Percentiles rank a stretch among this genome's conserved stretches.
Evolutionary conservation across 1,284 basidiomycete genomes (phyloP).

Genomic region (Gomphus bonarii): DNA sequence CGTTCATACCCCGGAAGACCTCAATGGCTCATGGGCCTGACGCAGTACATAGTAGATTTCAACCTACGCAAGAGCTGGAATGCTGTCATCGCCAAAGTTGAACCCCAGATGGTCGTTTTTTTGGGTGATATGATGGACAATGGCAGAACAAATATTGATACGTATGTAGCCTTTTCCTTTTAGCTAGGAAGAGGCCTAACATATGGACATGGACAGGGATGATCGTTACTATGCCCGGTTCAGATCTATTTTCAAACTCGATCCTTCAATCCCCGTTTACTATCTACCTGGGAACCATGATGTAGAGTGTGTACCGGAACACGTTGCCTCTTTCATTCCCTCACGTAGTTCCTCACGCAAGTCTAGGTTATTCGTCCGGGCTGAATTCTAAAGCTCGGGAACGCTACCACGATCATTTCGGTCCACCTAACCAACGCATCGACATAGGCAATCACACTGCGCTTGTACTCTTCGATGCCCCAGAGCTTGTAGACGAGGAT

Average conservation of each 20-base stretch:
- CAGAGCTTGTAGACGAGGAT: conserved; percentile 68
- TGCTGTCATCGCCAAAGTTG: conserved; percentile 39
- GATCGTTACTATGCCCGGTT: conserved; percentile 49
- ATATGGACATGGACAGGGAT: conserved; percentile 30
- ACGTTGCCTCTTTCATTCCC: conserved; percentile 8
- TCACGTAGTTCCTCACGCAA: conserved; percentile 18
- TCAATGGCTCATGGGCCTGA: conserved; percentile 30
- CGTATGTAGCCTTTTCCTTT: conserved; percentile 36
- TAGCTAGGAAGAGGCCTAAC: background rate
- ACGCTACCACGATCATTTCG: conserved; percentile 62
- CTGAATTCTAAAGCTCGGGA: conserved; percentile 48
- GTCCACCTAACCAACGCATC: conserved; percentile 42
- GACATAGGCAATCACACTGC: conserved; percentile 53
- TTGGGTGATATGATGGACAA: conserved; percentile 73
- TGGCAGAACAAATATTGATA: conserved; percentile 49
- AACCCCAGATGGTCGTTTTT: conserved; percentile 67
- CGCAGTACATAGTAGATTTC: conserved; percentile 50
- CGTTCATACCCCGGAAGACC: conserved; percentile 31
- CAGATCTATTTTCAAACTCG: conserved; percentile 46
- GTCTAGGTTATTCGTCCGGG: conserved; percentile 44
- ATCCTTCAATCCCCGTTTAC: conserved; percentile 36
- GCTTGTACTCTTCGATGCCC: conserved; percentile 68
- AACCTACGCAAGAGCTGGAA: conserved; percentile 73
- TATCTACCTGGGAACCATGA: conserved; percentile 85
- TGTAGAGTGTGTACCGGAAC: conserved; percentile 42